These are phyloP conservation scores for Glycine soja DNA, from an alignment of 306 rosid genomes.

Conservation along the genomic window DNA sequence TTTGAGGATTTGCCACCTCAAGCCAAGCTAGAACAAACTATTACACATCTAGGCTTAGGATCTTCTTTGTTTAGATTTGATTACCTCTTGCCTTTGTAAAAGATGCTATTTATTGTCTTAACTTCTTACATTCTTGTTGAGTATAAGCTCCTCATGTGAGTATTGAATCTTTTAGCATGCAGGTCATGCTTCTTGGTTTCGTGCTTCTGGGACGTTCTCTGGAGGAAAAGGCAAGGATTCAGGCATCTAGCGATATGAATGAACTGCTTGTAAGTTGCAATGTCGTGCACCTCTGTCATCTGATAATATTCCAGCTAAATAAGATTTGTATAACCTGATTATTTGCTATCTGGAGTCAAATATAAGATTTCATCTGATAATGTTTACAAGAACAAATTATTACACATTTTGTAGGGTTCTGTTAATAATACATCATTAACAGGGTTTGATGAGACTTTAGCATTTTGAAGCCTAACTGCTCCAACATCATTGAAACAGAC, in stretches of 20 bases:
- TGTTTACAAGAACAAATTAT: too few relatives aligned
- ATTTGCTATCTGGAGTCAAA: not conserved
- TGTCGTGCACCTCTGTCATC: slow-evolving; percentile 8
- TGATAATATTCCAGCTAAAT: slow-evolving; percentile 35
- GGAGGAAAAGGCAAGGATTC: slow-evolving; percentile 93
- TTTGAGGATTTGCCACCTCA: slow-evolving; percentile 36
- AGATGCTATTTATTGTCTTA: slow-evolving; percentile 18
- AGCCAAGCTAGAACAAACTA: slow-evolving; percentile 33
- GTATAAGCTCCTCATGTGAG: not conserved
- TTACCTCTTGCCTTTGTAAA: slow-evolving; percentile 19
- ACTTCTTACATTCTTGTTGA: slow-evolving; percentile 30
- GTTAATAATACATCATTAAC: too few relatives aligned
- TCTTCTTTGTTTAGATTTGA: slow-evolving; percentile 31
- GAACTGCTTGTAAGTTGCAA: slow-evolving; percentile 81
- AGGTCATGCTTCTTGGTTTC: slow-evolving; percentile 99
- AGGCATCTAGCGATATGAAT: slow-evolving; percentile 97
- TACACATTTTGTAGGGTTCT: too few relatives aligned
- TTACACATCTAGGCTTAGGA: slow-evolving; percentile 39
- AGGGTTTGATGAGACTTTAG: not conserved
- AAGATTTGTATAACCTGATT: not conserved
- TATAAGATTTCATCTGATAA: too few relatives aligned
- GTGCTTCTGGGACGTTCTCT: slow-evolving; percentile 98
- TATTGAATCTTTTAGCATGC: slow-evolving; percentile 72
- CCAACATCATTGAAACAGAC: slow-evolving; percentile 8
- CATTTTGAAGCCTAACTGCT: slow-evolving; percentile 26